Conservation (phyloP, 2,329 filamentous ascomycete species). For the Verticillium nonalfalfae region DNA sequence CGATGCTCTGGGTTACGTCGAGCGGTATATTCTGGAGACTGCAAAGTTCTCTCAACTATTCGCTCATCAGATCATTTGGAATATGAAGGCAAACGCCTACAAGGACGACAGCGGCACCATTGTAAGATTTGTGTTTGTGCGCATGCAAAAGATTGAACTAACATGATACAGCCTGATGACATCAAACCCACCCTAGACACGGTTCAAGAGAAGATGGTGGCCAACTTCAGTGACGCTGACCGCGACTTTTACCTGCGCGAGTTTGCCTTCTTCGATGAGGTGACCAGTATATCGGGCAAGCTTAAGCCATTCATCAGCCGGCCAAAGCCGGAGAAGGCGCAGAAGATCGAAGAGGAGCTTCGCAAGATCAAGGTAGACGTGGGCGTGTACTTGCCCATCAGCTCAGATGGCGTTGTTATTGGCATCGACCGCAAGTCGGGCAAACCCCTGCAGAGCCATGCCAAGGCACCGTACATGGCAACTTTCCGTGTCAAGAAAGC, state of each 20-base stretch:
- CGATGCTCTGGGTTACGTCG: conserved; percentile 87
- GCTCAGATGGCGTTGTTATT: conserved; percentile 93
- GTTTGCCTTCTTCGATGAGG: conserved; percentile 96
- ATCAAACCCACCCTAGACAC: conserved; percentile 91
- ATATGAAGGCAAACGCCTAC: conserved; percentile 98
- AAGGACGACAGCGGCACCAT: conserved; percentile 92
- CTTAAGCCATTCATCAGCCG: conserved; percentile 88
- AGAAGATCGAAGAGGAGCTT: conserved; percentile 97
- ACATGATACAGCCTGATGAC: conserved; percentile 61
- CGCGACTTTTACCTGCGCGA: conserved; percentile 87
- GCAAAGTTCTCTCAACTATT: conserved; percentile 97
- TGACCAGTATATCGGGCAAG: conserved; percentile 92
- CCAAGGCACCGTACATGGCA: conserved; percentile 98
- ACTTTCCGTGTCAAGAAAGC: conserved; percentile 94
- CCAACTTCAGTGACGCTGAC: conserved; percentile 74
- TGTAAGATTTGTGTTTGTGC: conserved; percentile 39
- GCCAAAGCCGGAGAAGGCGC: conserved; percentile 93
- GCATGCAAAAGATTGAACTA: neutral
- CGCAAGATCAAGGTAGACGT: conserved; percentile 96
- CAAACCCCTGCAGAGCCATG: conserved; percentile 94
- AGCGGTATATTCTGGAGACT: conserved; percentile 94
- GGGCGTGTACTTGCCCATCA: conserved; percentile 93
- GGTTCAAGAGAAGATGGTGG: conserved; percentile 78
- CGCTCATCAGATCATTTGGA: conserved; percentile 99
- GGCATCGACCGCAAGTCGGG: conserved; percentile 97